Evolutionary conservation across 371 early-diverging fungal genomes (phyloP).

Genomic region (Rozella allomycis): DNA sequence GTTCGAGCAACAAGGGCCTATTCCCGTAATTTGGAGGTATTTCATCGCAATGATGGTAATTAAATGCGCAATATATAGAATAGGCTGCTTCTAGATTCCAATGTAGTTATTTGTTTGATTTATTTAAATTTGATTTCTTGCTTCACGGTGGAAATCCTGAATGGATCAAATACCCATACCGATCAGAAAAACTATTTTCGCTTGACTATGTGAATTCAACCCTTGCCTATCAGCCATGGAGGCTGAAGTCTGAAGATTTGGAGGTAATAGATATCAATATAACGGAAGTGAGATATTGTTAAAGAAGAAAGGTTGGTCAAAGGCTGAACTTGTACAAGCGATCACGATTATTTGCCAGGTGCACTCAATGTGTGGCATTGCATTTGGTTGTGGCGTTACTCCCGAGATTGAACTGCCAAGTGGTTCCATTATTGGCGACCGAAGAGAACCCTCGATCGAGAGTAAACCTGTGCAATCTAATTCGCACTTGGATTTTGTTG

Average conservation of each 20-base stretch:
- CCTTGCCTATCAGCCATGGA: slow-evolving; percentile 40
- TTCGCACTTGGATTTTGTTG: background rate
- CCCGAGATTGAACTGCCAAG: slow-evolving; percentile 41
- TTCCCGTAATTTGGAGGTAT: slow-evolving; percentile 30
- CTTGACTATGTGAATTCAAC: slow-evolving; percentile 20
- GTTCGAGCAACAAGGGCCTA: slow-evolving; percentile 32
- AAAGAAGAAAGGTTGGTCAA: slow-evolving; percentile 33
- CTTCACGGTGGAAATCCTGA: slow-evolving; percentile 32
- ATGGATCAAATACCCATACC: slow-evolving; percentile 34
- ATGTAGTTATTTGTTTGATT: slow-evolving; percentile 34
- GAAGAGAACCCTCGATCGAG: no score
- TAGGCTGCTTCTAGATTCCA: slow-evolving; percentile 36
- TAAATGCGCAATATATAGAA: background rate
- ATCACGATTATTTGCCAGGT: slow-evolving; percentile 29
- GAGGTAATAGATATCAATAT: no score
- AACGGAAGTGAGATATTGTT: slow-evolving; percentile 6
- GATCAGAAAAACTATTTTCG: slow-evolving; percentile 29
- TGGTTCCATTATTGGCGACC: no score
- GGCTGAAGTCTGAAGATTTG: slow-evolving; percentile 20
- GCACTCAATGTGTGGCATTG: slow-evolving; percentile 34
- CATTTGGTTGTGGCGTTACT: slow-evolving; percentile 34
- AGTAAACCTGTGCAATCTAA: background rate
- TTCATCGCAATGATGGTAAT: slow-evolving; percentile 35
- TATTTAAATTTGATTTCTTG: slow-evolving; percentile 28
- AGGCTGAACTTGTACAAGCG: slow-evolving; percentile 36